phyloP scores from a whole-genome alignment of 495 filamentous ascomycete genomes.

The Trichoderma gamsii region DNA sequence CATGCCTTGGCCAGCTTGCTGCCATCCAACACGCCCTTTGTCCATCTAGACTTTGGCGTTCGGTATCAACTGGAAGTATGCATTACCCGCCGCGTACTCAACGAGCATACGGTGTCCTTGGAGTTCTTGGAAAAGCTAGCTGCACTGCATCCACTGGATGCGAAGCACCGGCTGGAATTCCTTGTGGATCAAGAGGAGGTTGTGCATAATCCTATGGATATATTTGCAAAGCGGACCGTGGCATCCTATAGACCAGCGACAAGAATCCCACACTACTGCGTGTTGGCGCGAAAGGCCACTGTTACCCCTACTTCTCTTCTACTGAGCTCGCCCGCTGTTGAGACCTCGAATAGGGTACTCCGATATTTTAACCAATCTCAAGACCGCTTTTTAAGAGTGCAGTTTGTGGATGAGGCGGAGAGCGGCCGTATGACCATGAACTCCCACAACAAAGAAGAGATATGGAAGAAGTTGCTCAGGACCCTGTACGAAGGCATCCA shows the following conservation, averaged over 20 bases:
- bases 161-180: slow-evolving; percentile 35
- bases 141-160: slow-evolving; percentile 36
- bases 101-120: slow-evolving; percentile 63
- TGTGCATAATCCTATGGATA: slow-evolving; percentile 64
- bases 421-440: slow-evolving; percentile 46
- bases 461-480: slow-evolving; percentile 68
- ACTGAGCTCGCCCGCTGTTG: slow-evolving; percentile 68
- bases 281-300: slow-evolving; percentile 64
- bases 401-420: slow-evolving; percentile 74
- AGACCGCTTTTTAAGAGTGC: slow-evolving; percentile 87
- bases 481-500: slow-evolving; percentile 71
- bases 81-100: slow-evolving; percentile 72
- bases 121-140: slow-evolving; percentile 59
- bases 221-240: slow-evolving; percentile 53
- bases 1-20: slow-evolving; percentile 1
- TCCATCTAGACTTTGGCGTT: slow-evolving; percentile 60
- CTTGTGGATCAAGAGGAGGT: slow-evolving; percentile 43
- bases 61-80: slow-evolving; percentile 92
- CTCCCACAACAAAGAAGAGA: slow-evolving; percentile 52
- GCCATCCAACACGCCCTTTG: slow-evolving; percentile 28
- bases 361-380: slow-evolving; percentile 58
- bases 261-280: slow-evolving; percentile 64
- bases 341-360: slow-evolving; percentile 83
- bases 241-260: slow-evolving; percentile 41
- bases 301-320: slow-evolving; percentile 80